Evolutionary conservation across 2,329 filamentous ascomycete species (phyloP), one percentile per base, ranked within the genome.

Genomic region (Ilyonectria destructans): DNA sequence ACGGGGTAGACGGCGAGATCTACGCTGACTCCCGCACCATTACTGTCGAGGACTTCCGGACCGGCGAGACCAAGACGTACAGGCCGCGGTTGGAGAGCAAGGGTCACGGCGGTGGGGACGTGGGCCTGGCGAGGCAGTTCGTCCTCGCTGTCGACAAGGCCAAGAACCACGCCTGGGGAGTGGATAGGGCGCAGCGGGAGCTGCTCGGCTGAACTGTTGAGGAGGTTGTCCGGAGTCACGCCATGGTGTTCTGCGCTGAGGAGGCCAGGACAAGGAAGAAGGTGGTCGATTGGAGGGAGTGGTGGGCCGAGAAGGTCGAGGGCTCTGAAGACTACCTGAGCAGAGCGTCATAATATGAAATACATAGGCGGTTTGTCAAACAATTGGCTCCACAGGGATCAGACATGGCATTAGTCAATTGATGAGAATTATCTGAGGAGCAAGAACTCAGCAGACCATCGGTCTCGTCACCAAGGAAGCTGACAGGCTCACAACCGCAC

Each of bases 231-330:
- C 87, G 92, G 57, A 97, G 94, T 77, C 96, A 98, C 82, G 95
- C 93, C 2, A 89, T 96, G 82, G 96, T 98, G 0, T 99, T 98
- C 84, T 95, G 94, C 26, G 96, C 96, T 0, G 96, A 98, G 82
- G 93, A 97, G 75, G 94, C 95, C 6, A 88, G 96, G 75, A 85
- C 84, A 57, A 85, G 87, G 58, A 89, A 88, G 76, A 90, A 87
- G 77, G 91, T 96, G 8, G 82, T 98, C 3, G 87, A 92, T 72
- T 98, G 93, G 91, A 82, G 83, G 51, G 81, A 86, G 54, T 97
- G 94, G 93, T 97, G 94, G 94, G 80, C 33, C 33, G 33, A 35
- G 33, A 35, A 35, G 33, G 33, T 35, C 33, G 33, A 35, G 33
- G 33, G 33, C 33, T 35, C 33, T 35, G 33, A 35, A 35, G 33